Evolutionary conservation across 108 stramenopile species (phyloP).

Genomic region (Seminavis robusta): DNA sequence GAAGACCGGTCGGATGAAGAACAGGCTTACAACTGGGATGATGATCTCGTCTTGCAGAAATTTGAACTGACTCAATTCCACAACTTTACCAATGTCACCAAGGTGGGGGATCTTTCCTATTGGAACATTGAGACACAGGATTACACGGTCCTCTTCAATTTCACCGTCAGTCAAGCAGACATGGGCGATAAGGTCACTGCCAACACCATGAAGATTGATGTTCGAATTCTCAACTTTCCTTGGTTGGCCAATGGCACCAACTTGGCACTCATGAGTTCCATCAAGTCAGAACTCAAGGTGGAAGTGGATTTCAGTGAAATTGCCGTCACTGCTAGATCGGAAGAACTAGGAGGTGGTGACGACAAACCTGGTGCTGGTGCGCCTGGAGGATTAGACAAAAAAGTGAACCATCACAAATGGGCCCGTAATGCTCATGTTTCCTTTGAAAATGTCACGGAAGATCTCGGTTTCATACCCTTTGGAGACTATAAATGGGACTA

Average conservation of each 20-base stretch:
- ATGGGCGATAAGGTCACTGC: conserved; percentile 2
- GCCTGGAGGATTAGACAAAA: no score
- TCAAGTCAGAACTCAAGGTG: neutral
- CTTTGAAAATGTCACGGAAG: neutral
- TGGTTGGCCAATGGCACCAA: conserved; percentile 7
- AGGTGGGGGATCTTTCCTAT: neutral
- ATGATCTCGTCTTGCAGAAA: neutral
- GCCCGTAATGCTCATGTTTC: neutral
- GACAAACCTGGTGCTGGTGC: no score
- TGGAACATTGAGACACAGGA: neutral
- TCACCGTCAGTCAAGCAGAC: conserved; percentile 7
- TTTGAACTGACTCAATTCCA: neutral
- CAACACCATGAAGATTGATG: conserved; percentile 25
- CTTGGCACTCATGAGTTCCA: conserved; percentile 1
- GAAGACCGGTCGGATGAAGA: neutral
- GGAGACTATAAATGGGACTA: conserved; percentile 14
- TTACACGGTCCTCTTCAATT: conserved; percentile 2
- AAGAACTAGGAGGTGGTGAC: no score
- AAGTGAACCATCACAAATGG: neutral
- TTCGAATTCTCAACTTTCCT: conserved; percentile 2
- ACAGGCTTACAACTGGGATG: conserved; percentile 3
- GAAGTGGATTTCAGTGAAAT: no score
- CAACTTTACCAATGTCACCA: neutral
- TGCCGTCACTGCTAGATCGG: no score
- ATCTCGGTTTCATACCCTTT: conserved; percentile 4